Base-by-base conservation (phyloP, 1,139 yeast species). In the Yamadazyma triangularis region DNA sequence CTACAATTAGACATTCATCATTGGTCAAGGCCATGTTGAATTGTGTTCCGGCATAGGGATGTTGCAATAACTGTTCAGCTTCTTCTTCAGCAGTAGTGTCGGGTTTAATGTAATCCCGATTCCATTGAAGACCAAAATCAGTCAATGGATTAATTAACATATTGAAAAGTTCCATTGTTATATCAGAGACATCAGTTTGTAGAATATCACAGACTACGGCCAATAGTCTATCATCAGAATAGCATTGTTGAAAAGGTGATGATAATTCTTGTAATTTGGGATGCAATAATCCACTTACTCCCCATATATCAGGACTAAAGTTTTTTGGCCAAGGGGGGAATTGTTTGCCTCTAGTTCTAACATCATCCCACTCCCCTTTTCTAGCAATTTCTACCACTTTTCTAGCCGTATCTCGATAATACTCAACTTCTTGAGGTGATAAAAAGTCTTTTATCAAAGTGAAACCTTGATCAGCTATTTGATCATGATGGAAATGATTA, bases 241-340 rank as follows among this genome's bases (percentile, higher is more conserved):
- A 72, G 25, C 69, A 53, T 25, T 66, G 60, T 36, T 72, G 77
- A 46, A 69, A 71, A 5, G 67, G 64, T 2, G 24, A 16, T 3
- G 67, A 51, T 32, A 62, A 48, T 4, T 61, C 66, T 2, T 61
- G 61, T 40, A 72, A 53, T 31, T 65, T 71, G 0, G 79, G 79
- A 41, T 73, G 70, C 47, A 73, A 55, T 31, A 73, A 55, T 2
- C 76, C 76, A 9, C 70, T 53, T 11, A 73, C 56, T 1, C 79
- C 79, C 79, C 79, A 73, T 37, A 73, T 73, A 39, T 73, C 78
- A 3, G 78, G 77, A 36, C 66, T 64, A 42, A 66, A 70, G 41
- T 70, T 69, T 40, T 58, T 56, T 10, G 78, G 78, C 79, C 79
- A 73, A 14, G 79, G 79, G 4, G 79, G 79, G 44, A 73, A 73